Percentiles rank a stretch among this genome's conserved stretches.
These are phyloP conservation scores for Candida tibetensis DNA, from an alignment of 805 yeast genomes.

Conservation along the genomic window DNA sequence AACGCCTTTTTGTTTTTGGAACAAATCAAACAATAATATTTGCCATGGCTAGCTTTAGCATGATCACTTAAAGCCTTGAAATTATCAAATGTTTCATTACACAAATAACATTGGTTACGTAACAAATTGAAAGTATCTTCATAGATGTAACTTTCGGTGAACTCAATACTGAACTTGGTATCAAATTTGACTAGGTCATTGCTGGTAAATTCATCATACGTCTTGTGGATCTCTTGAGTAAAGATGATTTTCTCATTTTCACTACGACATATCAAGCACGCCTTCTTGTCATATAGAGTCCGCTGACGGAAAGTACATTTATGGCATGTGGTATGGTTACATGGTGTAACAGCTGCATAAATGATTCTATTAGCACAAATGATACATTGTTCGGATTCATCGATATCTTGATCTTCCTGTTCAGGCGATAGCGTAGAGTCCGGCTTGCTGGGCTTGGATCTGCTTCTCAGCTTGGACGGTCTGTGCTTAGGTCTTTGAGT, in stretches of 20 bases:
- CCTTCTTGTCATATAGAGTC: slow-evolving; percentile 67
- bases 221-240: slow-evolving; percentile 42
- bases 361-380: slow-evolving; percentile 76
- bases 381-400: slow-evolving; percentile 55
- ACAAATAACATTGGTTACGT: slow-evolving; percentile 55
- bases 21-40: slow-evolving; percentile 72
- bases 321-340: slow-evolving; percentile 84
- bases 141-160: slow-evolving; percentile 52
- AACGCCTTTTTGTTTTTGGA: slow-evolving; percentile 74
- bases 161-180: slow-evolving; percentile 53
- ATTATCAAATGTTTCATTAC: slow-evolving; percentile 39
- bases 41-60: slow-evolving; percentile 59
- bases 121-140: slow-evolving; percentile 51
- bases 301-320: slow-evolving; percentile 79
- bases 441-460: neutral
- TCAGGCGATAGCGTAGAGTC: neutral
- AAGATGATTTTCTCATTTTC: slow-evolving; percentile 58
- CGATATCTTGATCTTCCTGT: slow-evolving; percentile 24
- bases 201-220: slow-evolving; percentile 36
- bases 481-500: neutral
- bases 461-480: neutral
- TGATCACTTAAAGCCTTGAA: slow-evolving; percentile 67
- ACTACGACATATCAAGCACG: slow-evolving; percentile 83
- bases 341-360: slow-evolving; percentile 72
- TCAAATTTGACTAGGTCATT: slow-evolving; percentile 32